Evolutionary conservation across 371 early-diverging fungal species (phyloP).

Genomic region (Rhizopus microsporus): DNA sequence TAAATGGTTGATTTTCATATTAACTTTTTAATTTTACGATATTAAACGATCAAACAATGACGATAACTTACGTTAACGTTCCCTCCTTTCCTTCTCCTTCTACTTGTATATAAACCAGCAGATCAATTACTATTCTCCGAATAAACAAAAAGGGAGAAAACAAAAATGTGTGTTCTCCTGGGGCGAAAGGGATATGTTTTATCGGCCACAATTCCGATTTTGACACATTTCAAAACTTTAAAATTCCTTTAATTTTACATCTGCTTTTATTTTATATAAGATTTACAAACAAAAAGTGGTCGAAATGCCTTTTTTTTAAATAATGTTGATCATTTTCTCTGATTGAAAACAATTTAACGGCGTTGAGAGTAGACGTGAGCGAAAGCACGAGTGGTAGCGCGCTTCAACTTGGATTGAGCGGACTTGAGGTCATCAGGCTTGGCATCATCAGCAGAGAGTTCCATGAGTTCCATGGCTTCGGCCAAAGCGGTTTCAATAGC

Average conservation of each 20-base stretch:
- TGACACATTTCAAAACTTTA: no score
- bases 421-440: slow-evolving; percentile 85
- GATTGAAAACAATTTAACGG: slow-evolving; percentile 35
- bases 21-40: no score
- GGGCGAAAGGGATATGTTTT: not conserved
- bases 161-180: no score
- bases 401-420: slow-evolving; percentile 93
- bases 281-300: not conserved
- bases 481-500: slow-evolving; percentile 85
- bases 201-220: not conserved
- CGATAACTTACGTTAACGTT: no score
- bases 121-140: no score
- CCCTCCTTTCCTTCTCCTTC: no score
- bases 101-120: no score
- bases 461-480: slow-evolving; percentile 87
- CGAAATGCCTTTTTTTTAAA: not conserved
- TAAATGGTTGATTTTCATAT: no score
- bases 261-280: not conserved
- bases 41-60: no score
- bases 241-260: not conserved
- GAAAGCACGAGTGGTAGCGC: slow-evolving; percentile 77
- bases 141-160: not conserved
- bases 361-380: slow-evolving; percentile 64
- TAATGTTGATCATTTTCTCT: slow-evolving; percentile 18
- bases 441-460: slow-evolving; percentile 75